Evolutionary conservation across 2,329 filamentous ascomycete genomes (phyloP), one percentile per base, ranked within the genome.

Genomic region (Claviceps africana): DNA sequence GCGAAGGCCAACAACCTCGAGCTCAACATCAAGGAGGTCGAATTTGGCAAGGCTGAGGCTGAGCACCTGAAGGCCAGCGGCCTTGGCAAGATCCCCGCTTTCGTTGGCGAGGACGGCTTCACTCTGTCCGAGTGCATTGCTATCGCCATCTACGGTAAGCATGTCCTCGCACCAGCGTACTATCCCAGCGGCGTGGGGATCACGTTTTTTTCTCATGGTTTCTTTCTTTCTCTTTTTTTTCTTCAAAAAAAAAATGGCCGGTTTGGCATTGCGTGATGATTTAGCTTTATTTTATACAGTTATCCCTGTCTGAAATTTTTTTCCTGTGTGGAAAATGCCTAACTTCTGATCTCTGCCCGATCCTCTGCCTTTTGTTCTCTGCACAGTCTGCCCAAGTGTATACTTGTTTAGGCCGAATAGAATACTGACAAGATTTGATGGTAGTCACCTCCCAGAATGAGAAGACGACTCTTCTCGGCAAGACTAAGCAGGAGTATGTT

Each of bases 401-500:
- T 17, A 21, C n/a, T 21, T 28, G 35, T 42, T 40, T 37, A 51
- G 47, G 30, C 44, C 13, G 13, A 51, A 17, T 1, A 4, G 7
- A 42, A 52, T 56, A 59, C 67, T 72, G 62, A 72, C 63, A 37
- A 28, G 8, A 53, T 31, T 59, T 54, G 56, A 56, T 31, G 2
- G 28, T 67, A 97, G 93, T 98, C 70, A 89, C 93, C 65, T 97
- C 93, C 64, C 93, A 98, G 78, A 98, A 98, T 73, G 93, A 97
- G 85, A 97, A 97, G 86, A 98, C 93, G 65, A 94, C 89, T 62
- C 89, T 98, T 61, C 83, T 98, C 64, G 93, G 93, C 69, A 97
- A 97, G 85, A 98, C 90, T 76, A 98, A 98, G 86, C 91, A 98
- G 79, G 93, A 98, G 83, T 89, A 75, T 70, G 77, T 68, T 54